Base-by-base conservation (phyloP, 2,329 filamentous ascomycete species). In the Fusarium floridanum region DNA sequence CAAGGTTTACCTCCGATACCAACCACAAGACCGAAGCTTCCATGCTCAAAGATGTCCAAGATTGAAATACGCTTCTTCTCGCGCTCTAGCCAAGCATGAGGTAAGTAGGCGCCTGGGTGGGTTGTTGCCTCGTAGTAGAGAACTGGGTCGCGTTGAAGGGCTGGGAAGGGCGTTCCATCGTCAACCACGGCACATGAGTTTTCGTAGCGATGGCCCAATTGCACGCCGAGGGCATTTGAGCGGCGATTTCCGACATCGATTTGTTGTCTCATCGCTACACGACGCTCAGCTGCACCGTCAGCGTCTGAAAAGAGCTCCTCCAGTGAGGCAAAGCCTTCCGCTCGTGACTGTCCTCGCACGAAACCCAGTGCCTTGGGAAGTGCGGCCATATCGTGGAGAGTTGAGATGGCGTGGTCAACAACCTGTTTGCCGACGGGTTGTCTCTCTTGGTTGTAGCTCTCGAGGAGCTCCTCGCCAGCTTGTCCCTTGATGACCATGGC, bases 1-100 rank as follows among this genome's bases (percentile, higher is more conserved):
- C 90, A 92, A 3, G 72, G 80, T 2, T 85, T 82, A 0, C 90
- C 90, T 1, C 89, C 89, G n/a, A 88, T 85, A 0, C 90, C 89
- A 0, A 86, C 88, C 10, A 90, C 77, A 6, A 89, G 77, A 10
- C 80, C 83, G 76, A 90, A 91, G 0, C 77, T 75, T 0, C 89
- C 87, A 63, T 91, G 84, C 0, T 90, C 90, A 0, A 88, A 88
- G 2, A 92, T 80, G 78, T 92, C 90, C 50, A 90, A 86, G 0
- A 89, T 91, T 1, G 89, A 91, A n/a, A 89, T 81, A 12, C 69
- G 69, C 9, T n/a, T 61, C 55, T 80, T 22, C 82, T 74, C n/a
- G 78, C 29, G 84, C 79, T 90, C 88, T 12, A 92, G 79, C 91
- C 91, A 92, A 0, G 85, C 90, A 79, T 93, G 91, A 3, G 91